Conservation (phyloP, 108 stramenopile species). For the Conticribra weissflogii region DNA sequence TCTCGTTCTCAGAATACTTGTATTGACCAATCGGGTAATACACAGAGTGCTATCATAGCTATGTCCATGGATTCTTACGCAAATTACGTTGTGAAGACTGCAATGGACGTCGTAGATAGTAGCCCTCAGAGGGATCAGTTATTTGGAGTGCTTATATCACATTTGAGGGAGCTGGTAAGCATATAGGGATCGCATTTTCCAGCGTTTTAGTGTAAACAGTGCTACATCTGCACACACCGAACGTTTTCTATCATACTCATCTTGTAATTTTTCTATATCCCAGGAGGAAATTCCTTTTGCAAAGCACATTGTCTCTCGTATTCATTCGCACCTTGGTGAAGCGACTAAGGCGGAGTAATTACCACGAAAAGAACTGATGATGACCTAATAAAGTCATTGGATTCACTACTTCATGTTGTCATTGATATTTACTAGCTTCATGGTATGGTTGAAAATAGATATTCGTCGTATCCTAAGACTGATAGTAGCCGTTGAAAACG, state of each 20-base stretch:
- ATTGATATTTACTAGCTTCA: too few species aligned
- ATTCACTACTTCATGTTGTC: too few species aligned
- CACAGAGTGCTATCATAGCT: slow-evolving; percentile 50
- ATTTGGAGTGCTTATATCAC: slow-evolving; percentile 54
- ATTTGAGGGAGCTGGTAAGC: slow-evolving; percentile 73
- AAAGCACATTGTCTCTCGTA: slow-evolving; percentile 13
- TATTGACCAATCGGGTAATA: slow-evolving; percentile 14
- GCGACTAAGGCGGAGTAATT: neutral
- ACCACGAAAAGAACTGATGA: too few species aligned
- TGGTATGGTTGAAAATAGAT: too few species aligned
- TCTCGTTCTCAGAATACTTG: slow-evolving; percentile 5
- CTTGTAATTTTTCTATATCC: neutral
- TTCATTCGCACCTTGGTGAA: slow-evolving; percentile 9
- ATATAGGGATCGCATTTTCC: too few species aligned
- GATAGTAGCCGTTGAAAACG: too few species aligned
- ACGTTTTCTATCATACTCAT: neutral
- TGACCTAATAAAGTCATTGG: too few species aligned
- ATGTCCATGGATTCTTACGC: slow-evolving; percentile 93
- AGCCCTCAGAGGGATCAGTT: slow-evolving; percentile 60
- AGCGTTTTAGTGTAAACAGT: neutral
- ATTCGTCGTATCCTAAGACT: too few species aligned
- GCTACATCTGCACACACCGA: neutral
- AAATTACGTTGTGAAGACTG: slow-evolving; percentile 83
- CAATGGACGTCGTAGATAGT: slow-evolving; percentile 67
- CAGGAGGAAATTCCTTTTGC: slow-evolving; percentile 7